These are phyloP conservation scores for Globisporangium ultimum DNA, from an alignment of 352 stramenopile genomes.

Conservation along the genomic window DNA sequence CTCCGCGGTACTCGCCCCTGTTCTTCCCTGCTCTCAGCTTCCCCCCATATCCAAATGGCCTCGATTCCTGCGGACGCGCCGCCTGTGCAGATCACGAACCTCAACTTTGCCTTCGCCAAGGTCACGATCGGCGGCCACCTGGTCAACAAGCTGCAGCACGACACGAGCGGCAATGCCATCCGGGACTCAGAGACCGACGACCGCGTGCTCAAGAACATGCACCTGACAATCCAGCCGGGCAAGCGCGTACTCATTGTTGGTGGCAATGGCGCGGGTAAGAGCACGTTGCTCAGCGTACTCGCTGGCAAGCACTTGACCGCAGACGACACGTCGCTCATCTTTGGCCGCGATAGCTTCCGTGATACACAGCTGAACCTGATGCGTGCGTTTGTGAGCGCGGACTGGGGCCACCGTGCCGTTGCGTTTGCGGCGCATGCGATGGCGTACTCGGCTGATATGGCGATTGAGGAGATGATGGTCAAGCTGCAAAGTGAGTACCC, in stretches of 20 bases:
- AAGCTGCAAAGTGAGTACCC: slow-evolving; percentile 93
- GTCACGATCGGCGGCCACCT: slow-evolving; percentile 60
- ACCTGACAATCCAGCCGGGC: slow-evolving; percentile 73
- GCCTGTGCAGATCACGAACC: slow-evolving; percentile 48
- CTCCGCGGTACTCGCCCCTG: background rate
- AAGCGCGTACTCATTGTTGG: slow-evolving; percentile 92
- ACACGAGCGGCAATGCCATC: slow-evolving; percentile 14
- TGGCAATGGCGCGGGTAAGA: slow-evolving; percentile 95
- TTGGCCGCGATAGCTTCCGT: slow-evolving; percentile 93
- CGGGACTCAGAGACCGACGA: slow-evolving; percentile 29
- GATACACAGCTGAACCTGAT: slow-evolving; percentile 94
- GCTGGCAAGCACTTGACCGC: slow-evolving; percentile 93
- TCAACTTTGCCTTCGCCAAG: slow-evolving; percentile 79
- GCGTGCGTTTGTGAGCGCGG: slow-evolving; percentile 92
- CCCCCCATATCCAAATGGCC: background rate
- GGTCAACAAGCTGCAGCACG: slow-evolving; percentile 54
- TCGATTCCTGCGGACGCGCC: slow-evolving; percentile 1
- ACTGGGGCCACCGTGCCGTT: slow-evolving; percentile 95
- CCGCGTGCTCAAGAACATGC: slow-evolving; percentile 86
- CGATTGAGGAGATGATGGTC: slow-evolving; percentile 96
- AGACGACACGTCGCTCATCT: slow-evolving; percentile 72
- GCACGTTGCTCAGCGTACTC: slow-evolving; percentile 93
- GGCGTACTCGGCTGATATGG: slow-evolving; percentile 93
- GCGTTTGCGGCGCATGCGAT: slow-evolving; percentile 92
- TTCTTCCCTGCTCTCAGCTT: background rate